Percentiles rank a stretch among this genome's conserved stretches.
phyloP scores from a whole-genome alignment of 768 basidiomycete genomes.

The Gloeopeniophorella convolvens region DNA sequence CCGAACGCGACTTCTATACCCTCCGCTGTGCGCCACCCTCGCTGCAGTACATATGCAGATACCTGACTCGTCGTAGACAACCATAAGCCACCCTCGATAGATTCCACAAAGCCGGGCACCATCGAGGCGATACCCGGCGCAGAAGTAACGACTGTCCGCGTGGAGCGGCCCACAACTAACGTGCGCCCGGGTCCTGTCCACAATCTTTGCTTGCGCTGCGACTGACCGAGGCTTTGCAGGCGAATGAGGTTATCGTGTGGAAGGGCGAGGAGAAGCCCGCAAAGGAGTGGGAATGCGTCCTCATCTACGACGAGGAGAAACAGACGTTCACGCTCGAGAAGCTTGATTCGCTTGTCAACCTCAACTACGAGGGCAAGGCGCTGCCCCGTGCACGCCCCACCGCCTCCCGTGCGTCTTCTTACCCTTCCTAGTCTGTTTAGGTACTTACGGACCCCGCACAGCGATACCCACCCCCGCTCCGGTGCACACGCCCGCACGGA shows the following conservation, averaged over 20 bases:
- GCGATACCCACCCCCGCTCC: slow-evolving; percentile 4
- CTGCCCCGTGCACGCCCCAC: slow-evolving; percentile 10
- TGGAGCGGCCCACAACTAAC: slow-evolving; percentile 63
- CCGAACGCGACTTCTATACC: slow-evolving; percentile 69
- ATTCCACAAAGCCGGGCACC: slow-evolving; percentile 55
- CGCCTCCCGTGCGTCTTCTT: slow-evolving; percentile 14
- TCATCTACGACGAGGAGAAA: slow-evolving; percentile 73
- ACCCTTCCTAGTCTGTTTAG: no score
- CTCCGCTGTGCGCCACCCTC: slow-evolving; percentile 52
- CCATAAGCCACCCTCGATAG: slow-evolving; percentile 69
- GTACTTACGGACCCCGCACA: no score
- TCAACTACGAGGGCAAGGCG: slow-evolving; percentile 8
- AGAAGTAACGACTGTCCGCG: slow-evolving; percentile 45
- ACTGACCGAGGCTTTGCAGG: slow-evolving; percentile 28
- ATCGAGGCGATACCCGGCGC: slow-evolving; percentile 53
- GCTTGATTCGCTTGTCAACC: slow-evolving; percentile 18
- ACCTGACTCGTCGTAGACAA: slow-evolving; percentile 46
- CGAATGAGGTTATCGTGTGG: slow-evolving; percentile 49
- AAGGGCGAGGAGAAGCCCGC: slow-evolving; percentile 50
- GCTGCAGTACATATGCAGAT: not conserved
- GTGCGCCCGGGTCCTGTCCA: slow-evolving; percentile 33
- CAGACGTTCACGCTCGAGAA: slow-evolving; percentile 20
- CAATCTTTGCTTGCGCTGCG: not conserved
- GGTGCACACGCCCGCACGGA: slow-evolving; percentile 4
- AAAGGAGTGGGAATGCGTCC: slow-evolving; percentile 68